Conservation (phyloP, 2,329 filamentous ascomycete genomes). For the Amauroascus niger region DNA sequence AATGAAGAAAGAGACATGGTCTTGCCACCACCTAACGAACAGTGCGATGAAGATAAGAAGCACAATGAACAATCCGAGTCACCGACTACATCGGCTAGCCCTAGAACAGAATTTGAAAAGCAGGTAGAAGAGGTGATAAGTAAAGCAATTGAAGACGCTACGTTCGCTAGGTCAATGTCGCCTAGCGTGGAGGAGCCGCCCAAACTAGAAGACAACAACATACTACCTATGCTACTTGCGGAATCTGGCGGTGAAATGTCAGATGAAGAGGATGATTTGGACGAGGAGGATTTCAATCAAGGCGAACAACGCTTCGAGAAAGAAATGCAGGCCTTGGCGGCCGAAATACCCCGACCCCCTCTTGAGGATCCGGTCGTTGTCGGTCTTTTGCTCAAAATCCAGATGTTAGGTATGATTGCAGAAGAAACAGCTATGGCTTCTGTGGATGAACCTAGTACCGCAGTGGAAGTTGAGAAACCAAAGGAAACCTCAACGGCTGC, state of each 20-base stretch:
- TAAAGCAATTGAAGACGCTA: background rate
- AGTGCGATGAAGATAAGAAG: background rate
- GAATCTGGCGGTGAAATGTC: slow-evolving; percentile 35
- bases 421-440: slow-evolving; percentile 27
- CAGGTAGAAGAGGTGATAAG: background rate
- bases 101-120: background rate
- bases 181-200: background rate
- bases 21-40: background rate
- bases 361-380: slow-evolving; percentile 37
- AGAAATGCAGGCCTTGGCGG: slow-evolving; percentile 36
- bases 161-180: background rate
- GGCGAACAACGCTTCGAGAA: slow-evolving; percentile 38
- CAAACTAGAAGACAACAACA: background rate
- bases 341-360: slow-evolving; percentile 35
- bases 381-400: slow-evolving; percentile 35
- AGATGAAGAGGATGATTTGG: slow-evolving; percentile 40
- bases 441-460: slow-evolving; percentile 21
- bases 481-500: slow-evolving; percentile 16
- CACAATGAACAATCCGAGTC: slow-evolving; percentile 2
- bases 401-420: slow-evolving; percentile 37
- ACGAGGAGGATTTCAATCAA: slow-evolving; percentile 40
- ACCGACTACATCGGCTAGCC: background rate
- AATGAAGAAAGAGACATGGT: slow-evolving; percentile 24
- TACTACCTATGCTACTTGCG: slow-evolving; percentile 25
- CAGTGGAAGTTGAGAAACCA: slow-evolving; percentile 18